A percentile compares a stretch with the other conserved stretches of the same genome.
Evolutionary conservation across 768 basidiomycete genomes (phyloP).

Genomic region (Kondoa subrosea): DNA sequence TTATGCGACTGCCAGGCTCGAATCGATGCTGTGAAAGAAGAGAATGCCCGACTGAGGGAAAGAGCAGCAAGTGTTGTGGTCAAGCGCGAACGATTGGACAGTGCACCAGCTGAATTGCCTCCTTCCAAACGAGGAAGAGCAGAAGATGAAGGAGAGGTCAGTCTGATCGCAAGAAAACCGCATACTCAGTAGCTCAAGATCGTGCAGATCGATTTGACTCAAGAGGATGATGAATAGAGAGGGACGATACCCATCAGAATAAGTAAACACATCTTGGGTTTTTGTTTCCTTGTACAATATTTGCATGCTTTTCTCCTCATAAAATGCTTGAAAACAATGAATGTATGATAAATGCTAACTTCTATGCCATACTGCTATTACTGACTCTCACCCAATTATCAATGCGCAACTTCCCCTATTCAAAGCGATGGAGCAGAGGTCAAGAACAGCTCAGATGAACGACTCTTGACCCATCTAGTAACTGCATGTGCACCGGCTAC

Average conservation of each 20-base stretch:
- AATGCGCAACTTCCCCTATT: too few relatives aligned
- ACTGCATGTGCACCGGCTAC: constrained; percentile 79
- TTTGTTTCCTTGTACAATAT: not conserved
- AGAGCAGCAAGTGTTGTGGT: not conserved
- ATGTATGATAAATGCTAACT: too few relatives aligned
- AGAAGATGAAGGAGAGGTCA: not conserved
- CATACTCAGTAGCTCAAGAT: not conserved
- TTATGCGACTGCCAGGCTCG: too few relatives aligned
- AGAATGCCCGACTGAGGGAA: not conserved
- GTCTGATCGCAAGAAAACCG: not conserved
- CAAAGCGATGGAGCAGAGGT: constrained; percentile 66
- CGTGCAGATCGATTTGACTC: not conserved
- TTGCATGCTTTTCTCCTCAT: not conserved
- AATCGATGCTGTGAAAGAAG: not conserved
- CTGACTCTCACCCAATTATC: too few relatives aligned
- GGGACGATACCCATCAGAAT: too few relatives aligned
- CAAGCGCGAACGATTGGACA: not conserved
- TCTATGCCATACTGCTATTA: too few relatives aligned
- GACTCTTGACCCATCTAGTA: constrained; percentile 75
- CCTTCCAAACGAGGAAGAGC: not conserved
- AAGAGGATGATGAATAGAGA: not conserved
- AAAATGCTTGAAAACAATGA: too few relatives aligned
- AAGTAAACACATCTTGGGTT: not conserved
- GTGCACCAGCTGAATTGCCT: not conserved
- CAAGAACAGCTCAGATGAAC: constrained; percentile 65